Percentiles rank a stretch among this genome's conserved stretches.
Conservation (phyloP, 2,329 filamentous ascomycete species). For the Colletotrichum sp. region DNA sequence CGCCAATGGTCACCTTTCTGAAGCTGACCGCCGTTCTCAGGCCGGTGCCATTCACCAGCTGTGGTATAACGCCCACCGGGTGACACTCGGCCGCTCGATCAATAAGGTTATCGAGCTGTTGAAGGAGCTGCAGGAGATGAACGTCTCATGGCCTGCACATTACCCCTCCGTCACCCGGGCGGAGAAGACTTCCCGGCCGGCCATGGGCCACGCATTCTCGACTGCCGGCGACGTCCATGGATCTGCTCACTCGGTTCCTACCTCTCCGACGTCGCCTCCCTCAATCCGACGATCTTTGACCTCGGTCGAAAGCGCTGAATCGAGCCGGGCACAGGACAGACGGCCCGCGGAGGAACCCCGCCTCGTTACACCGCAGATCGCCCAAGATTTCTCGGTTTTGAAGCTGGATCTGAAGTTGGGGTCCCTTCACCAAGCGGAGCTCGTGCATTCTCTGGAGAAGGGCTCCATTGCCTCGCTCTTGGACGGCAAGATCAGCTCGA, state of each 20-base stretch:
- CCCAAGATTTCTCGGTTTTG: slow-evolving; percentile 93
- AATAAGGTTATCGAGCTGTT: slow-evolving; percentile 84
- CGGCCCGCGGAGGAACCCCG: slow-evolving; percentile 73
- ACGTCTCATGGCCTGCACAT: slow-evolving; percentile 89
- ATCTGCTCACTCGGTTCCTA: slow-evolving; percentile 38
- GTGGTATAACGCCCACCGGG: slow-evolving; percentile 92
- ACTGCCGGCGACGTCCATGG: slow-evolving; percentile 54
- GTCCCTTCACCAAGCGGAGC: slow-evolving; percentile 81
- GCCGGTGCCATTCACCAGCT: slow-evolving; percentile 90
- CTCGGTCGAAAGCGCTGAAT: slow-evolving; percentile 70
- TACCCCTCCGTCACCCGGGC: slow-evolving; percentile 84
- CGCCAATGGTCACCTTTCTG: slow-evolving; percentile 39
- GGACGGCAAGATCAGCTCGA: slow-evolving; percentile 93
- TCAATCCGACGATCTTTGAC: slow-evolving; percentile 74
- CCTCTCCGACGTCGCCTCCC: slow-evolving; percentile 49
- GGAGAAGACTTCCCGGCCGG: slow-evolving; percentile 62
- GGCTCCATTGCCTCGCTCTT: slow-evolving; percentile 86
- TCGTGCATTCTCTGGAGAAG: slow-evolving; percentile 95
- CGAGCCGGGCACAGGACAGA: slow-evolving; percentile 72
- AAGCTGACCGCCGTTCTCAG: slow-evolving; percentile 56
- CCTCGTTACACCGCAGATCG: slow-evolving; percentile 88
- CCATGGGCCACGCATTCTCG: slow-evolving; percentile 68
- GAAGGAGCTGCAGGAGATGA: slow-evolving; percentile 85
- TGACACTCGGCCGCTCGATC: slow-evolving; percentile 85
- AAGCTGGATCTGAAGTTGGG: slow-evolving; percentile 95